Evolutionary conservation across 2,329 filamentous ascomycete genomes (phyloP).

Genomic region (Sporothrix brasiliensis): DNA sequence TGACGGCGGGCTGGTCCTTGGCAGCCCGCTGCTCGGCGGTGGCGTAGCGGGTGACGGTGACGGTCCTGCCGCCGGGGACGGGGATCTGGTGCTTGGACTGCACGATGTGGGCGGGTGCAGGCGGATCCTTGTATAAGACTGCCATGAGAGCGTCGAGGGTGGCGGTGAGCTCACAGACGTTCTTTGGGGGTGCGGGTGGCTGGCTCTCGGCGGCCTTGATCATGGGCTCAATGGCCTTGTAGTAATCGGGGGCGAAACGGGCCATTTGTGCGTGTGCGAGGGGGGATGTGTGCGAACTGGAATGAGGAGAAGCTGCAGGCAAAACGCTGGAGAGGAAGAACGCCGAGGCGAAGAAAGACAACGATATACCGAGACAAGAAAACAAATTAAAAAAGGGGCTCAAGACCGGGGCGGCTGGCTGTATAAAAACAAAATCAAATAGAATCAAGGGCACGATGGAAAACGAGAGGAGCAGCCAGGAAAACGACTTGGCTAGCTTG

Average conservation of each 20-base stretch:
- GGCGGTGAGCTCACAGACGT: constrained; percentile 28
- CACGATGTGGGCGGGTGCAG: constrained; percentile 28
- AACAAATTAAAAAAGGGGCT: not conserved
- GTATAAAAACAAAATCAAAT: not conserved
- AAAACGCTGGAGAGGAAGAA: not conserved
- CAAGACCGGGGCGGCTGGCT: not conserved
- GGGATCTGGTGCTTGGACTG: constrained; percentile 30
- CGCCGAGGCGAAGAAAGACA: not conserved
- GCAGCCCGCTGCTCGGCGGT: constrained; percentile 27
- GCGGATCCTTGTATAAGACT: not conserved
- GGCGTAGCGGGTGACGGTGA: constrained; percentile 34
- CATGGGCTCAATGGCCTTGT: constrained; percentile 29
- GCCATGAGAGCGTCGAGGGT: not conserved
- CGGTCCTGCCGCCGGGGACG: constrained; percentile 27
- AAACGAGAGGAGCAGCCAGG: not conserved
- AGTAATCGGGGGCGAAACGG: constrained; percentile 35
- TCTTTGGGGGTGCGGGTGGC: constrained; percentile 18
- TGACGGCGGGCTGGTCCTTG: constrained; percentile 31
- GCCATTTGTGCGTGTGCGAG: constrained; percentile 1
- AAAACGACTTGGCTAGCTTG: constrained; percentile 5
- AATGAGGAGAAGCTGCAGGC: not conserved
- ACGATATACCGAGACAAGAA: not conserved
- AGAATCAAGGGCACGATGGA: not conserved
- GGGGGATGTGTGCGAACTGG: not conserved
- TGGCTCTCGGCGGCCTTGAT: constrained; percentile 25